A percentile compares a stretch with the other conserved stretches of the same genome.
These are phyloP conservation scores for Auriscalpium microsporum DNA, from an alignment of 768 basidiomycete genomes.

Conservation along the genomic window DNA sequence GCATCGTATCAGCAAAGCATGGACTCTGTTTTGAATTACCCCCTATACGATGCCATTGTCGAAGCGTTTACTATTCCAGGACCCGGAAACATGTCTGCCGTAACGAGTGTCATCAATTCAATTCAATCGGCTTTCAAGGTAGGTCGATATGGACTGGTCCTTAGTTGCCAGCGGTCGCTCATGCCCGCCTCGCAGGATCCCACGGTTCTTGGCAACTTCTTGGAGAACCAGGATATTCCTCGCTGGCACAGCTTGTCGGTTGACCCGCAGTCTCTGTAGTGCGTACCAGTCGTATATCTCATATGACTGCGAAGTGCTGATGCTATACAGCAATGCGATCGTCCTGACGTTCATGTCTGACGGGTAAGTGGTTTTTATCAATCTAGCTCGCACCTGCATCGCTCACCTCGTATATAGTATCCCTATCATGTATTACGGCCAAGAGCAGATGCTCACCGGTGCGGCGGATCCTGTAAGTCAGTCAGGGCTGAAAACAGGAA, in stretches of 20 bases:
- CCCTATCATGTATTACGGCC: slow-evolving; percentile 76
- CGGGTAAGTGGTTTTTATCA: slow-evolving; percentile 29
- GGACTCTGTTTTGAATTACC: slow-evolving; percentile 67
- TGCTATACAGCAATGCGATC: slow-evolving; percentile 55
- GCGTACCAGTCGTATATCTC: slow-evolving; percentile 16
- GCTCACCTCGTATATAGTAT: slow-evolving; percentile 30
- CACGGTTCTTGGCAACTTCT: slow-evolving; percentile 57
- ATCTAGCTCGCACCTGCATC: background rate
- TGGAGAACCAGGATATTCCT: slow-evolving; percentile 73
- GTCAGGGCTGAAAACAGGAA: background rate
- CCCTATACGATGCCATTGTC: slow-evolving; percentile 55
- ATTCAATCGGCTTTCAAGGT: slow-evolving; percentile 47
- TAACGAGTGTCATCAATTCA: slow-evolving; percentile 43
- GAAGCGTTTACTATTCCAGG: slow-evolving; percentile 70
- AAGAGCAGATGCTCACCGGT: slow-evolving; percentile 66
- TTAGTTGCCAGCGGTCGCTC: background rate
- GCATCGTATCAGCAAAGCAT: slow-evolving; percentile 54
- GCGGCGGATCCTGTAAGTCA: slow-evolving; percentile 51
- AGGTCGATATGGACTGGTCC: background rate
- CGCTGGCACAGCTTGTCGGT: slow-evolving; percentile 67
- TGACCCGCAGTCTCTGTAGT: slow-evolving; percentile 67
- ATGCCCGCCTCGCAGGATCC: slow-evolving; percentile 20
- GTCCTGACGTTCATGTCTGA: slow-evolving; percentile 68
- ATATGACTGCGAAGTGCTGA: background rate
- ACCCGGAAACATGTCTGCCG: slow-evolving; percentile 46